Percentiles rank a stretch among this genome's conserved stretches.
Evolutionary conservation across 495 filamentous ascomycete genomes (phyloP).

Genomic region (Neurospora tetraspora): DNA sequence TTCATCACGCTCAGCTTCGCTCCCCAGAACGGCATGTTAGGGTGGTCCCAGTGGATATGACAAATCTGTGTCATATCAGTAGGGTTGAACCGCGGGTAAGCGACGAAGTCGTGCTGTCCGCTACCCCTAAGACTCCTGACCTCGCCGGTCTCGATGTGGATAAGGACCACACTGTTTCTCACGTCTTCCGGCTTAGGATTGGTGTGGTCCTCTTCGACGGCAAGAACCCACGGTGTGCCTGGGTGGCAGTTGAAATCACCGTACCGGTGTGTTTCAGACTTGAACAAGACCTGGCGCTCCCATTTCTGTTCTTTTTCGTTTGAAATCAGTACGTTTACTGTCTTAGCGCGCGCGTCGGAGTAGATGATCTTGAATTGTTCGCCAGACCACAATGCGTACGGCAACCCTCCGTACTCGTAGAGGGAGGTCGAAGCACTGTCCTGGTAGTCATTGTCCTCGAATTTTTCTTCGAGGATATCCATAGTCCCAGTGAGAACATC

Average conservation of each 20-base stretch:
- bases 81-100: conserved; percentile 36
- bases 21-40: conserved; percentile 39
- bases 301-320: conserved; percentile 1
- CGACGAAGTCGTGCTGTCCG: conserved; percentile 39
- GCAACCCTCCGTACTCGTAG: conserved; percentile 38
- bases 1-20: conserved; percentile 20
- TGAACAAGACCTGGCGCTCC: conserved; percentile 14
- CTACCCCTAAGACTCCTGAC: conserved; percentile 10
- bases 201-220: conserved; percentile 37
- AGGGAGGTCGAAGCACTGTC: conserved; percentile 27
- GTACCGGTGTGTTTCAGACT: conserved; percentile 25
- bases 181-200: conserved; percentile 15
- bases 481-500: not conserved
- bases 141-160: conserved; percentile 20
- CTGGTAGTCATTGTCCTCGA: no score
- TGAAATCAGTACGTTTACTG: conserved; percentile 28
- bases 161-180: conserved; percentile 25
- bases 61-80: conserved; percentile 29
- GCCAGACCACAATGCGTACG: conserved; percentile 20
- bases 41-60: conserved; percentile 44
- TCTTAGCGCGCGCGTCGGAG: conserved; percentile 25
- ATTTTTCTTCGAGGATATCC: conserved; percentile 24
- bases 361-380: conserved; percentile 29
- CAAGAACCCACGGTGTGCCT: conserved; percentile 26
- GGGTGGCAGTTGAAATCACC: conserved; percentile 32